These are phyloP conservation scores for Cyclotella kingstonii DNA, from an alignment of 108 stramenopile species.

Conservation along the genomic window DNA sequence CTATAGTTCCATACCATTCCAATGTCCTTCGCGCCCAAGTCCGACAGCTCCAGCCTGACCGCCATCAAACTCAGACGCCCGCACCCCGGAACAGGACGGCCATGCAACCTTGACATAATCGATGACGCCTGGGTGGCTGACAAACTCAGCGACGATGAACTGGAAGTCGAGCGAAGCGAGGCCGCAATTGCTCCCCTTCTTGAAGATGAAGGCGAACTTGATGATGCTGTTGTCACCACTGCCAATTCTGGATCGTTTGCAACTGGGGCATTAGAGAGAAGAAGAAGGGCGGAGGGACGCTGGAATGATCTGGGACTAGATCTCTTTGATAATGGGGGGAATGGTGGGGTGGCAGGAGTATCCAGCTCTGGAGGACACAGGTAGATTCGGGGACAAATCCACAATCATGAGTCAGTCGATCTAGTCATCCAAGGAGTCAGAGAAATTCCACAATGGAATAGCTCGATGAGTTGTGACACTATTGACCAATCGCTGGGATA, in stretches of 20 bases:
- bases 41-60: conserved; percentile 75
- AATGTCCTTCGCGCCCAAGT: conserved; percentile 39
- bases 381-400: background rate
- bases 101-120: conserved; percentile 65
- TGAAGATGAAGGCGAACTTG: conserved; percentile 76
- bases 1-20: too few relatives aligned
- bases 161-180: conserved; percentile 63
- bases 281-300: conserved; percentile 73
- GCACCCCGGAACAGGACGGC: conserved; percentile 39
- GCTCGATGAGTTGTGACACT: too few relatives aligned
- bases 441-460: too few relatives aligned
- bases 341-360: background rate
- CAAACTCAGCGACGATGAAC: conserved; percentile 71
- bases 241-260: conserved; percentile 69
- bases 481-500: too few relatives aligned
- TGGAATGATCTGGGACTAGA: conserved; percentile 88
- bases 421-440: background rate
- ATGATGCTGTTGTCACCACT: conserved; percentile 78
- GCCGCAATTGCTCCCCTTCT: conserved; percentile 58
- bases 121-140: conserved; percentile 81
- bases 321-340: conserved; percentile 51
- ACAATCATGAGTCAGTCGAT: background rate
- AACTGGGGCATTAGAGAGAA: conserved; percentile 54
- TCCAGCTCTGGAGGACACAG: background rate
- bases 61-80: conserved; percentile 64